Conservation (phyloP, 1,284 basidiomycete species). For the Anthracocystis setariae region DNA sequence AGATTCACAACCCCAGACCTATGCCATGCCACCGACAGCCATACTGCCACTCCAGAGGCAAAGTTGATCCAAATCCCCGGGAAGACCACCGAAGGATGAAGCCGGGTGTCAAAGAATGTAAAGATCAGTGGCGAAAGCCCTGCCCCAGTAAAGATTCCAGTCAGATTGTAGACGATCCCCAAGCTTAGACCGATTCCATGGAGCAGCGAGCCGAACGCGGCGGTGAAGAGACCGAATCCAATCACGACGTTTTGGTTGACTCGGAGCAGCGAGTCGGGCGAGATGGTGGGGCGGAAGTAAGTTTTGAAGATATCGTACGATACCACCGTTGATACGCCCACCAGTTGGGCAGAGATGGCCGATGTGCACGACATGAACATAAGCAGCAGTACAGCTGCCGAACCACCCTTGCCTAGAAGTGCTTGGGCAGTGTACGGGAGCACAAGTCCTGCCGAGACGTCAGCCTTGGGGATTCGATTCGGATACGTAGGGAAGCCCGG, state of each 20-base stretch:
- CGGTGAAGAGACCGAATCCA: conserved; percentile 60
- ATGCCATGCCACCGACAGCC: conserved; percentile 57
- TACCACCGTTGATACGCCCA: conserved; percentile 52
- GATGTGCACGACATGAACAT: conserved; percentile 64
- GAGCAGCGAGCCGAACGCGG: conserved; percentile 59
- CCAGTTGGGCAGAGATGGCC: conserved; percentile 56
- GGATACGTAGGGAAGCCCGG: conserved; percentile 59
- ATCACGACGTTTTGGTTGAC: conserved; percentile 58
- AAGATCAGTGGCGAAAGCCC: conserved; percentile 54
- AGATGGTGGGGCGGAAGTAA: conserved; percentile 52
- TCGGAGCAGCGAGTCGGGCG: conserved; percentile 44
- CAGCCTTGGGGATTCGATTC: conserved; percentile 44
- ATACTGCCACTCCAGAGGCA: conserved; percentile 55
- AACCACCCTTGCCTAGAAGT: conserved; percentile 55
- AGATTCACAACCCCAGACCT: conserved; percentile 49
- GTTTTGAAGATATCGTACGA: conserved; percentile 57
- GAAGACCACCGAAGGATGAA: conserved; percentile 53
- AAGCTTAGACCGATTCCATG: conserved; percentile 61
- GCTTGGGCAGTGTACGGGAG: conserved; percentile 61
- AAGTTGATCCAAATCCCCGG: conserved; percentile 65
- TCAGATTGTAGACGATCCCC: conserved; percentile 56
- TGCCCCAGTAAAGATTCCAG: conserved; percentile 54
- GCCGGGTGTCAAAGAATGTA: conserved; percentile 58
- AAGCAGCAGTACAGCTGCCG: conserved; percentile 52
- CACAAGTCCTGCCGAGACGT: conserved; percentile 58